Evolutionary conservation across 106 monocot genomes (phyloP).

Genomic region (Phalaenopsis aphrodite): DNA sequence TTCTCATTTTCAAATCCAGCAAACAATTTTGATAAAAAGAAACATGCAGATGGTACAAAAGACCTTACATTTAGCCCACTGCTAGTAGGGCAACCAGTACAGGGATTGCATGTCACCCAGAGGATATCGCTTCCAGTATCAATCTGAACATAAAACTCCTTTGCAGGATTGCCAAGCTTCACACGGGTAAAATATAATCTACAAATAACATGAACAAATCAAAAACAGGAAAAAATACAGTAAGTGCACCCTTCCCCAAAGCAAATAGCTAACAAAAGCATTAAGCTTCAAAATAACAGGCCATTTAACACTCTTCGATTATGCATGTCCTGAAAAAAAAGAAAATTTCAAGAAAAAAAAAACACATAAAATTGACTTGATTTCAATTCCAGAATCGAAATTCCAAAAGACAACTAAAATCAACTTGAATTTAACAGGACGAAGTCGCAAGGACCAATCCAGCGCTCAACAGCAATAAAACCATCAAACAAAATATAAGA

Average conservation of each 20-base stretch:
- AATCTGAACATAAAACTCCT: slow-evolving; percentile 93
- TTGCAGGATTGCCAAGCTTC: slow-evolving; percentile 79
- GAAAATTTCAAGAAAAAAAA: neutral
- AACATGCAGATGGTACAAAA: neutral
- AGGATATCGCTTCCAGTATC: slow-evolving; percentile 97
- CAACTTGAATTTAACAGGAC: neutral
- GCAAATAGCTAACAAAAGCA: neutral
- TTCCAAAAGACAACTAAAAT: neutral
- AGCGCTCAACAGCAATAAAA: neutral
- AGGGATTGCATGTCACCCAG: slow-evolving; percentile 85
- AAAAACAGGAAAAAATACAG: neutral
- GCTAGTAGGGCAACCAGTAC: slow-evolving; percentile 61
- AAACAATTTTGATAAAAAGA: neutral
- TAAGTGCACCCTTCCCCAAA: no score
- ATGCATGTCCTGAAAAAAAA: neutral
- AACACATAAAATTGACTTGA: neutral
- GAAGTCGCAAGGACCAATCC: neutral
- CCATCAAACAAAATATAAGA: neutral
- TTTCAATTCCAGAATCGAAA: neutral
- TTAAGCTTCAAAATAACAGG: neutral
- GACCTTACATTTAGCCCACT: slow-evolving; percentile 76
- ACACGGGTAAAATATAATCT: slow-evolving; percentile 81
- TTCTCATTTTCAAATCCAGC: neutral
- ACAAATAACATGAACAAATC: neutral
- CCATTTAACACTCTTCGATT: neutral